A percentile compares a stretch with the other conserved stretches of the same genome.
Conservation (phyloP, 1,284 basidiomycete genomes). For the Somion occarium region DNA sequence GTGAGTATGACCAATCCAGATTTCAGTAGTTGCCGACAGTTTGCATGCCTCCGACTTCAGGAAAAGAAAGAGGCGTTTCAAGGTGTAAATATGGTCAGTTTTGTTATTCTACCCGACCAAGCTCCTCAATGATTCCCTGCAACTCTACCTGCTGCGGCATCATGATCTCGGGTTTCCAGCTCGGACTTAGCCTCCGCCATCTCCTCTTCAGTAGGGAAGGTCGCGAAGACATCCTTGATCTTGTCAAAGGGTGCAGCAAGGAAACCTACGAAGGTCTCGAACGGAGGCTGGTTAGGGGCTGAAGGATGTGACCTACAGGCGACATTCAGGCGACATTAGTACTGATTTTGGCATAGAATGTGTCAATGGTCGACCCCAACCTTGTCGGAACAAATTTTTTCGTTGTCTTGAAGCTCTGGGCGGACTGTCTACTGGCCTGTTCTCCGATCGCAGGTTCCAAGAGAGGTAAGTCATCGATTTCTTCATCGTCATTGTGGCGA, state of each 20-base stretch:
- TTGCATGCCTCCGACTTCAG: too few relatives aligned
- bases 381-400: constrained; percentile 64
- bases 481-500: constrained; percentile 54
- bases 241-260: constrained; percentile 58
- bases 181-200: constrained; percentile 37
- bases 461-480: constrained; percentile 48
- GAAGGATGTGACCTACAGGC: constrained; percentile 42
- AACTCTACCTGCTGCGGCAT: constrained; percentile 13
- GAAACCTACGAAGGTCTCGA: constrained; percentile 55
- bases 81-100: too few relatives aligned
- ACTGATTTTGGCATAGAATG: background rate
- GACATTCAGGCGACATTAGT: background rate
- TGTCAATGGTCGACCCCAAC: constrained; percentile 31
- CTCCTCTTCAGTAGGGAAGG: constrained; percentile 52
- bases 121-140: background rate
- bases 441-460: constrained; percentile 43
- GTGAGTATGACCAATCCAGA: too few relatives aligned
- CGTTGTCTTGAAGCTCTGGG: constrained; percentile 46
- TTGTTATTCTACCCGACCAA: background rate
- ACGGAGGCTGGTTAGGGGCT: constrained; percentile 52
- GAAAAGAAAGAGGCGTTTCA: too few relatives aligned
- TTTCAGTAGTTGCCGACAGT: too few relatives aligned
- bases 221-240: constrained; percentile 51
- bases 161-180: constrained; percentile 24
- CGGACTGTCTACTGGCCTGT: constrained; percentile 38